A percentile compares a stretch with the other conserved stretches of the same genome.
Conservation (phyloP, 176 grass and related monocot species). For the Carex cristatella region DNA sequence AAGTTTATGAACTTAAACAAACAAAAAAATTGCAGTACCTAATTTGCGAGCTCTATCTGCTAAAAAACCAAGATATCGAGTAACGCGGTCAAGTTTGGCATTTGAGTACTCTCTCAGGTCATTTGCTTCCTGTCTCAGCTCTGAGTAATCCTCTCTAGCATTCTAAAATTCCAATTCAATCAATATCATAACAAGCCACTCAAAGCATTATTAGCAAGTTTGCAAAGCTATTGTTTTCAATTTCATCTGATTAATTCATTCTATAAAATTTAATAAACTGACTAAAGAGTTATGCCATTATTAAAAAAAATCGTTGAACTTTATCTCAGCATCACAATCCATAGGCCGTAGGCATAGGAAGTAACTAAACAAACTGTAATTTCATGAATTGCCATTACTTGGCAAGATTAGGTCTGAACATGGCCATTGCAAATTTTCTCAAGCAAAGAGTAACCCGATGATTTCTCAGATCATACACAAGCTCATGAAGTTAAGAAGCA, state of each 20-base stretch:
- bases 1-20: slow-evolving; percentile 20
- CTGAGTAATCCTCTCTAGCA: slow-evolving; percentile 76
- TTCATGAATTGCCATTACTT: not conserved
- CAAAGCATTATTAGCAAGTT: slow-evolving; percentile 8
- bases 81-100: slow-evolving; percentile 88
- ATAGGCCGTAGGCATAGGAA: not conserved
- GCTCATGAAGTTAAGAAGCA: not conserved
- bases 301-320: not conserved
- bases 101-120: slow-evolving; percentile 95
- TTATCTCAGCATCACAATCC: not conserved
- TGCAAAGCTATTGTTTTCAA: slow-evolving; percentile 1
- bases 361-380: not conserved
- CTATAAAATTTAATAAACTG: not conserved
- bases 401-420: not conserved
- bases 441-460: not conserved
- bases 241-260: not conserved
- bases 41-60: slow-evolving; percentile 88
- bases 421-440: not conserved
- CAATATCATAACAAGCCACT: slow-evolving; percentile 12
- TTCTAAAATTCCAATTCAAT: slow-evolving; percentile 43
- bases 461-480: not conserved
- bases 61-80: slow-evolving; percentile 96
- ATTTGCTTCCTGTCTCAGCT: slow-evolving; percentile 85
- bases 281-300: not conserved
- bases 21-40: slow-evolving; percentile 36